Base-by-base conservation (phyloP, 306 rosid genomes). In the Casuarina cunninghamiana region DNA sequence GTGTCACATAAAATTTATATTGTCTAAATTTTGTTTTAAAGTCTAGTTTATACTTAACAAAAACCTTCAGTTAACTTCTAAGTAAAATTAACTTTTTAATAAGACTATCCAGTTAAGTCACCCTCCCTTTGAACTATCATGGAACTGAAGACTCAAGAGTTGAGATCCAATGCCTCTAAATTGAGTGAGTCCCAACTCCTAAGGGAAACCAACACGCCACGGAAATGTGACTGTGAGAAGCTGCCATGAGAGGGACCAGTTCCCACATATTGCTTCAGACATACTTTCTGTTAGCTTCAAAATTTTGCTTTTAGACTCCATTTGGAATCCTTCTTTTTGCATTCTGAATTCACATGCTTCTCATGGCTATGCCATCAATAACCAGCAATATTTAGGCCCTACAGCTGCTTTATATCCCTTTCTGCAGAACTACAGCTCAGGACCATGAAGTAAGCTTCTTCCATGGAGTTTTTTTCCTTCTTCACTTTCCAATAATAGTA, bases 371-470 rank as follows among this genome's bases (percentile, higher is more conserved):
- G 53, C 3, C 9, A 50, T 60, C 26, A 61, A 45, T 55, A 26
- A 44, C 21, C 74, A 67, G 44, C 62, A 45, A 37, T 45, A 43
- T n/a, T 37, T 10, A 55, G 68, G 74, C 45, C 82, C 83, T 53
- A 78, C 83, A 78, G 60, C 70, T 44, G 80, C 12, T 77, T 7
- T 69, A 8, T 44, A 69, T 32, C 69, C 61, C 61, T 53, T 78
- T 75, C 60, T 55, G 26, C 51, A 80, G 70, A 58, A 49, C 72
- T 39, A 61, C 84, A 69, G 72, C 84, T 53, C 75, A 80, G 61
- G 53, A 21, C 67, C 10, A 49, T 54, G 42, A 53, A 12, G 13
- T 15, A 16, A n/a, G 50, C n/a, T 53, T 66, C 42, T 7, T 69
- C 55, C 12, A 50, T 63, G 12, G 2, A 2, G 2, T 1, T 45